Evolutionary conservation across 169 alveolate genomes (phyloP).

Genomic region (Amoebophrya sp.): DNA sequence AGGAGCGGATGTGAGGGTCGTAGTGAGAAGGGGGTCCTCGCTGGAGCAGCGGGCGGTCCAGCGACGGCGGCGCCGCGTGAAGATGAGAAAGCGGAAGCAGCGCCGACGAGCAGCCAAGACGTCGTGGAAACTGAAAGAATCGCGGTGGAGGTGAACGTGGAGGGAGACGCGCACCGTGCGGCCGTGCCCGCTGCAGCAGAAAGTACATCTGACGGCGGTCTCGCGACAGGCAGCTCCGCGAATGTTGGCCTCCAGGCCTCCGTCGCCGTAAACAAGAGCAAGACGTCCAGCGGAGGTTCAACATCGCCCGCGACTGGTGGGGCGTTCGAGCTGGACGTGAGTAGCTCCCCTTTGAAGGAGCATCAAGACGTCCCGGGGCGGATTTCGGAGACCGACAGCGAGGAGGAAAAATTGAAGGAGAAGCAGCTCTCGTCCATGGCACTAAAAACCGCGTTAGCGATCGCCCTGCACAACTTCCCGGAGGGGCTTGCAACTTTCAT

Average conservation of each 20-base stretch:
- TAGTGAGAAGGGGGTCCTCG: background rate
- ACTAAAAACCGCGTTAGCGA: background rate
- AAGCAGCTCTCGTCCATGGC: background rate
- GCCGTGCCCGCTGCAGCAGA: too few relatives aligned
- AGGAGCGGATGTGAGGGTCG: background rate
- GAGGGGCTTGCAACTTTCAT: conserved; percentile 23
- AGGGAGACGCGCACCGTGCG: too few relatives aligned
- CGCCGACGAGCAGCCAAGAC: too few relatives aligned
- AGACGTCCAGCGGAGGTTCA: background rate
- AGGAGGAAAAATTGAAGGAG: background rate
- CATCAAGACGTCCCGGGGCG: background rate
- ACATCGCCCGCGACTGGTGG: background rate
- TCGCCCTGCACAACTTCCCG: conserved; percentile 24
- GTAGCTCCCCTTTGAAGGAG: background rate
- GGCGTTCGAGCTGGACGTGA: background rate
- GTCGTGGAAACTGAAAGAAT: too few relatives aligned
- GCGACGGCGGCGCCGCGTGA: too few relatives aligned
- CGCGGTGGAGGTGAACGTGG: too few relatives aligned
- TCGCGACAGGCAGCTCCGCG: too few relatives aligned
- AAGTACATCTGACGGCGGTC: too few relatives aligned
- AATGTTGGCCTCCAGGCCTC: background rate
- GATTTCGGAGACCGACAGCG: background rate
- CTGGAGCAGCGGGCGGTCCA: too few relatives aligned
- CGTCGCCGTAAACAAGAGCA: background rate
- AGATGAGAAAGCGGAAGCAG: too few relatives aligned